Percentiles rank a stretch among this genome's conserved stretches.
Evolutionary conservation across 2,329 filamentous ascomycete genomes (phyloP).

Genomic region (Alternaria tenuissima): DNA sequence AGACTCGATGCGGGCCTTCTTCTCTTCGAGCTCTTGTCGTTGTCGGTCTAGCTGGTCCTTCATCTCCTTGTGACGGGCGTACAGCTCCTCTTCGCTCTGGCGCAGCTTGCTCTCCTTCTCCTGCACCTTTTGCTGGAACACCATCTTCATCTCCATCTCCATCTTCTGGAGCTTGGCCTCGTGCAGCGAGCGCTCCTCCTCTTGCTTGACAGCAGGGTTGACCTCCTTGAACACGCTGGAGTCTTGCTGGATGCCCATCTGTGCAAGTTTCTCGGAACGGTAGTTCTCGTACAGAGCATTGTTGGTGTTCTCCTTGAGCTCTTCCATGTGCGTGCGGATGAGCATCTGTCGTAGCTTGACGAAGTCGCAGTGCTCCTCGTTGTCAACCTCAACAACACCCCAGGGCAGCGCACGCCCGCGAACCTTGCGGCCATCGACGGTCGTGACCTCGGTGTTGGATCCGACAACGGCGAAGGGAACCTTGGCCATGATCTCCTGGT

Average conservation of each 20-base stretch:
- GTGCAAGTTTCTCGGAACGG: slow-evolving; percentile 98
- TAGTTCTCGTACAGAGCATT: slow-evolving; percentile 99
- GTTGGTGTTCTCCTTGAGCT: slow-evolving; percentile 99
- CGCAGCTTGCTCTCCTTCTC: slow-evolving; percentile 99
- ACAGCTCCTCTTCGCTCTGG: slow-evolving; percentile 98
- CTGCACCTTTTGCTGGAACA: slow-evolving; percentile 99
- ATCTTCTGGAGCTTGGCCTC: slow-evolving; percentile 99
- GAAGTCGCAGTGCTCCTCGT: slow-evolving; percentile 99
- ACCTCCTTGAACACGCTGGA: slow-evolving; percentile 99
- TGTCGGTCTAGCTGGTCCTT: slow-evolving; percentile 98
- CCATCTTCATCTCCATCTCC: slow-evolving; percentile 99
- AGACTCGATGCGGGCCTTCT: slow-evolving; percentile 94
- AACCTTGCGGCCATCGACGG: slow-evolving; percentile 91
- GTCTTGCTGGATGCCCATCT: slow-evolving; percentile 98
- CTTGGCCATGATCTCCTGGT: slow-evolving; percentile 99
- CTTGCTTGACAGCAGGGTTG: slow-evolving; percentile 99
- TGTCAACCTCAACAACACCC: slow-evolving; percentile 99
- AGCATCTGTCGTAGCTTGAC: slow-evolving; percentile 99
- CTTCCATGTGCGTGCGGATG: slow-evolving; percentile 99
- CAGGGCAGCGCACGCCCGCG: slow-evolving; percentile 96
- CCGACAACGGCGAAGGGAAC: slow-evolving; percentile 98
- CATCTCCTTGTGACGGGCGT: slow-evolving; percentile 98
- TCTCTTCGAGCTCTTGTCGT: slow-evolving; percentile 94
- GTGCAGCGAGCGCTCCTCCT: slow-evolving; percentile 96
- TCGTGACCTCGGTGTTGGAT: slow-evolving; percentile 92